Evolutionary conservation across 2,329 filamentous ascomycete genomes (phyloP), one percentile per base, ranked within the genome.

Genomic region (Zymoseptoria ardabiliae): DNA sequence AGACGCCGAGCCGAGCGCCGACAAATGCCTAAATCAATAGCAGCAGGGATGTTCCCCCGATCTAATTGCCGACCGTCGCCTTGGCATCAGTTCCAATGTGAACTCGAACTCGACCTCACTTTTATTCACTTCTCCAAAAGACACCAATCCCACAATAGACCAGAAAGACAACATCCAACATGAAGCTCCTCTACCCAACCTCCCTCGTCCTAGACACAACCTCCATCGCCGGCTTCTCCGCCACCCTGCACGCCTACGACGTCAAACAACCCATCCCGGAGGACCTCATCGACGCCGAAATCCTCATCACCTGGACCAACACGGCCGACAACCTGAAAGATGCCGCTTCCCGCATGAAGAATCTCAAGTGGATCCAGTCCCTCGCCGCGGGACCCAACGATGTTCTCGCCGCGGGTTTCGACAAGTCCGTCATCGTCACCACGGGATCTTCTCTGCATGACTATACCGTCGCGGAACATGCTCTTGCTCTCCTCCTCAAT

Each of bases 111-210:
- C 17, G 25, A 45, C 17, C 35, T n/a, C 13, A 45, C 35, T 45
- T 45, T 45, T 13, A 45, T n/a, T 45, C 35, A 45, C 35, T 41
- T 41, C 35, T 17, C 4, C 30, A 41, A 41, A 41, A 13, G 11
- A 41, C 35, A 53, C 11, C 51, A 25, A 9, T 10, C 7, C 11
- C 51, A 28, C 6, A 10, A 22, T 7, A 11, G 3, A 28, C 6
- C 51, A 53, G 13, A 8, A 10, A 19, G 11, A 51, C 50, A 19
- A 23, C 57, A 13, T 20, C 65, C 67, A 75, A 57, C 55, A 83
- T 84, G 83, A 87, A 87, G 76, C 81, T 87, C 65, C 82, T 87
- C 64, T 86, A 87, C 75, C 85, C 85, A 55, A 86, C 82, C 58
- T 86, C 84, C 2, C 78, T 87, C 62, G 76, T 75, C 56, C 79